phyloP scores from a whole-genome alignment of 164 flowering plant species.

The Magnolia changhungtana region DNA sequence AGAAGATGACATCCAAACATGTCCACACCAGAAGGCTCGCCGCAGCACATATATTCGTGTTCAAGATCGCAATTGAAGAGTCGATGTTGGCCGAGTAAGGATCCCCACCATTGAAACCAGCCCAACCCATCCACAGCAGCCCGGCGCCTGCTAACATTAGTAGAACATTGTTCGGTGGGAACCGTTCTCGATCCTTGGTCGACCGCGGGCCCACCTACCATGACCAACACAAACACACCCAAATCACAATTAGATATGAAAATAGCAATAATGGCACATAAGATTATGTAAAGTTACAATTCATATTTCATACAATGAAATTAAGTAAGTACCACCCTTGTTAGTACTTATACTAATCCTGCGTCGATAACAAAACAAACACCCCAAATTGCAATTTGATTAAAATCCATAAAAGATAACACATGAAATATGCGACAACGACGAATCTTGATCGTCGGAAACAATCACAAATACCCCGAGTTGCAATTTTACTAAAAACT shows the following conservation, averaged over 20 bases:
- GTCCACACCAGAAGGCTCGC: conserved; percentile 21
- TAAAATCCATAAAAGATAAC: neutral
- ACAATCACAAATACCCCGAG: no score
- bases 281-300: no score
- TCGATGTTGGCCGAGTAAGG: conserved; percentile 22
- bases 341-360: no score
- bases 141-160: conserved; percentile 22
- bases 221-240: no score
- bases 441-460: no score
- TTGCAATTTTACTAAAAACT: no score
- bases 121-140: conserved; percentile 25
- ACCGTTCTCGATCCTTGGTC: conserved; percentile 20
- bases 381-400: neutral
- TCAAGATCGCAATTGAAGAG: conserved; percentile 20
- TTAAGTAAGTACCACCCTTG: no score
- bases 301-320: no score
- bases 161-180: conserved; percentile 21
- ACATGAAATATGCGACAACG: neutral
- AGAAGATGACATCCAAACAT: conserved; percentile 17
- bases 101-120: conserved; percentile 24
- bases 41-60: conserved; percentile 19
- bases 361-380: neutral
- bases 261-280: no score
- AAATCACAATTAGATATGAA: no score
- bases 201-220: conserved; percentile 20